Evolutionary conservation across 2,329 filamentous ascomycete genomes (phyloP), one percentile per base, ranked within the genome.

Genomic region (Lecanoromycetidae sp.): DNA sequence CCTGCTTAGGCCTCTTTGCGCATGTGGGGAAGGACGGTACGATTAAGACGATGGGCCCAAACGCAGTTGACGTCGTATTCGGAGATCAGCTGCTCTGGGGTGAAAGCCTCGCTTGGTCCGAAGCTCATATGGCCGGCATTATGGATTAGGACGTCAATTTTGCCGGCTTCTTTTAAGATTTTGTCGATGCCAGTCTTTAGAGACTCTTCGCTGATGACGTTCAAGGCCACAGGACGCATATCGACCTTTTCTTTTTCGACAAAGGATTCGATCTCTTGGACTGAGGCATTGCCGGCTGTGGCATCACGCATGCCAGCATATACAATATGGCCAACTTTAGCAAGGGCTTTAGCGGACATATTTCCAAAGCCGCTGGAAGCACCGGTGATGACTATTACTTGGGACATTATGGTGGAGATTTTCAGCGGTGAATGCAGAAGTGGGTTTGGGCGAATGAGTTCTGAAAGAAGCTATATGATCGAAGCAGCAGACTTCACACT

Each of bases 21-120:
- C 52, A 54, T 54, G 19, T 51, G 45, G 12, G 52, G 51, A 29
- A 54, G 32, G 10, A 48, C 42, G 5, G 39, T 37, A 10, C 49
- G 39, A 19, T 52, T 54, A 29, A 54, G 22, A 9, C 51, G 44
- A 2, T 55, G 51, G 10, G 32, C 27, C 15, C 35, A 30, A 8
- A 53, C 22, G 9, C 33, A 48, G 30, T 56, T 56, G 45, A 54
- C 40, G 6, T 55, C 51, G 26, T 47, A 52, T 13, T 47, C 23
- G 10, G 49, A 26, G 22, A 43, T 17, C n/a, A 55, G 42, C 27
- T 55, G 53, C 20, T 51, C 48, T 10, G 48, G 23, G 13, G 38
- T 53, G 23, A 49, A 56, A 10, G 53, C 44, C 30, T 56, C 51
- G 13, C 53, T 36, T 10, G 54, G 54, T 4, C 54, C 53, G n/a